phyloP scores from a whole-genome alignment of 164 flowering plant species.

The Umbellularia californica region DNA sequence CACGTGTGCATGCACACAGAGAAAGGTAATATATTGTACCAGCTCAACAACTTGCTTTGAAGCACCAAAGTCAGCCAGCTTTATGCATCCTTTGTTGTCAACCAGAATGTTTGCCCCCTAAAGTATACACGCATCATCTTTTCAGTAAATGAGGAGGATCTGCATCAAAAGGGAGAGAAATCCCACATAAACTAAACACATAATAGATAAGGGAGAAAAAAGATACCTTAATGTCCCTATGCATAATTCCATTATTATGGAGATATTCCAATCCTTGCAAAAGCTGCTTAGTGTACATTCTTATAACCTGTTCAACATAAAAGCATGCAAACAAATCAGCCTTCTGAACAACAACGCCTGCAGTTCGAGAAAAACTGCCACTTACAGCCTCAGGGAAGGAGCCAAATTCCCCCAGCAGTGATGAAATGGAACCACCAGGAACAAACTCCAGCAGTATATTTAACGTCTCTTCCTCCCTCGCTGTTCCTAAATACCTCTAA shows the following conservation, averaged over 20 bases:
- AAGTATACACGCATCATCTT: neutral
- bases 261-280: constrained; percentile 13
- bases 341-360: constrained; percentile 2
- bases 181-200: neutral
- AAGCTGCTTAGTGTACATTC: constrained; percentile 13
- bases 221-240: constrained; percentile 13
- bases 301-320: constrained; percentile 7
- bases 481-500: constrained; percentile 94
- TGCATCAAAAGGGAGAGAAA: neutral
- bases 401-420: constrained; percentile 92
- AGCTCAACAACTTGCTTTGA: constrained; percentile 78
- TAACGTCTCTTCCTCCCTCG: constrained; percentile 78
- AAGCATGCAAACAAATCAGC: neutral
- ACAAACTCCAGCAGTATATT: constrained; percentile 94
- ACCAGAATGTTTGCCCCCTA: constrained; percentile 84
- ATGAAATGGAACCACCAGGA: constrained; percentile 96
- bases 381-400: constrained; percentile 96
- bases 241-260: constrained; percentile 14
- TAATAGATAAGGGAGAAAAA: neutral
- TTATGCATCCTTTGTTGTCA: constrained; percentile 75
- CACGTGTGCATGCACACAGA: too few relatives aligned
- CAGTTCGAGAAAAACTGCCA: constrained; percentile 5
- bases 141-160: neutral
- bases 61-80: constrained; percentile 89
- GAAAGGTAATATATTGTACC: constrained; percentile 30